Percentiles rank a stretch among this genome's conserved stretches.
Conservation (phyloP, 768 basidiomycete genomes). For the Boletus sp. region DNA sequence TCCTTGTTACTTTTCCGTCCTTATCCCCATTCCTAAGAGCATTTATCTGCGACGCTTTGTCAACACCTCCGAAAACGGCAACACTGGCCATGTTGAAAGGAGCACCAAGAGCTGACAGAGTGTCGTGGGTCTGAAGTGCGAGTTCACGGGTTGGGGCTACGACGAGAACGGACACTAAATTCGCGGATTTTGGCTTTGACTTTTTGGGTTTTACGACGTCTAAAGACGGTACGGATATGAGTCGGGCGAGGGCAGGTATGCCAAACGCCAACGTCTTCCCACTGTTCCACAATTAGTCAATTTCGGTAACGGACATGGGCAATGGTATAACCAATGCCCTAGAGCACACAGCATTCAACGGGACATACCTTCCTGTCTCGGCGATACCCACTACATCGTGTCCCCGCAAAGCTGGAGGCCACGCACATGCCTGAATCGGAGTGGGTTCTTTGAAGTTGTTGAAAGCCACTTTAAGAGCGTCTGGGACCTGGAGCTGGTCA, state of each 20-base stretch:
- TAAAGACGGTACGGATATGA: constrained; percentile 41
- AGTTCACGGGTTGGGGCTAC: constrained; percentile 95
- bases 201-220: constrained; percentile 25
- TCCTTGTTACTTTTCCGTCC: constrained; percentile 53
- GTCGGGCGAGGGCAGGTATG: constrained; percentile 76
- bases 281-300: constrained; percentile 36
- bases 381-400: constrained; percentile 94
- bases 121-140: constrained; percentile 91
- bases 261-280: constrained; percentile 98
- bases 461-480: constrained; percentile 59
- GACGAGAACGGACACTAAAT: constrained; percentile 63
- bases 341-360: background rate
- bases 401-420: constrained; percentile 82
- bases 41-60: constrained; percentile 77
- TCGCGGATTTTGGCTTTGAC: constrained; percentile 25
- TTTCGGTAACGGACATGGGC: background rate
- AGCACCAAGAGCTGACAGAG: constrained; percentile 68
- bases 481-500: constrained; percentile 64
- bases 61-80: constrained; percentile 93
- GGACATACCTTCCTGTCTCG: constrained; percentile 82
- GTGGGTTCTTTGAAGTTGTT: constrained; percentile 80
- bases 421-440: constrained; percentile 93
- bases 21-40: constrained; percentile 56
- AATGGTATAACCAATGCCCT: background rate
- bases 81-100: constrained; percentile 76